phyloP scores from a whole-genome alignment of 352 stramenopile genomes.

The Phytopythium helicoides region DNA sequence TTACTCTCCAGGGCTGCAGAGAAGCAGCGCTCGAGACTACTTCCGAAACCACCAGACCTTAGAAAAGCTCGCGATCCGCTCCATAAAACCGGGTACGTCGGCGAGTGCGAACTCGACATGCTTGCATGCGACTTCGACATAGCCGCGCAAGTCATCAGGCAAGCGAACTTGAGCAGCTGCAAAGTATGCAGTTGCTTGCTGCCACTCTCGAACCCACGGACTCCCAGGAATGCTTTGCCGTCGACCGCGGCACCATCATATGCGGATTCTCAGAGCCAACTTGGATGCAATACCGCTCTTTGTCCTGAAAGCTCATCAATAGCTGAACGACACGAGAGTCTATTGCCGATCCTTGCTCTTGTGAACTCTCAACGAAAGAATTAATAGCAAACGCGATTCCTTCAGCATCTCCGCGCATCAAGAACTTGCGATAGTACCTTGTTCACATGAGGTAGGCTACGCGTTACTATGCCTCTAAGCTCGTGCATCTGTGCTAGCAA shows the following conservation, averaged over 20 bases:
- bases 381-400: slow-evolving; percentile 42
- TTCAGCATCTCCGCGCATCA: slow-evolving; percentile 42
- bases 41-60: slow-evolving; percentile 51
- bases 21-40: slow-evolving; percentile 28
- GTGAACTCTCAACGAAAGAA: slow-evolving; percentile 9
- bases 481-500: slow-evolving; percentile 21
- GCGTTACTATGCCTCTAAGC: slow-evolving; percentile 20
- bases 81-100: slow-evolving; percentile 17
- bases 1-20: slow-evolving; percentile 8
- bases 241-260: not conserved
- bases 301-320: slow-evolving; percentile 39
- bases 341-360: not conserved
- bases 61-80: slow-evolving; percentile 31
- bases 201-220: slow-evolving; percentile 61
- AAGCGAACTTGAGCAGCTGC: slow-evolving; percentile 11
- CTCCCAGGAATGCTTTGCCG: not conserved
- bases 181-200: slow-evolving; percentile 48
- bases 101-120: slow-evolving; percentile 46
- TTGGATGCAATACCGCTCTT: slow-evolving; percentile 24
- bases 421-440: slow-evolving; percentile 41
- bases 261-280: not conserved
- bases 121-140: slow-evolving; percentile 40
- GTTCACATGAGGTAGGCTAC: slow-evolving; percentile 18
- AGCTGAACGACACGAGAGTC: slow-evolving; percentile 22
- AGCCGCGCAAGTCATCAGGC: slow-evolving; percentile 14